Percentiles rank a stretch among this genome's conserved stretches.
Evolutionary conservation across 1,284 basidiomycete species (phyloP).

Genomic region (Cutaneotrichosporon dermatis): DNA sequence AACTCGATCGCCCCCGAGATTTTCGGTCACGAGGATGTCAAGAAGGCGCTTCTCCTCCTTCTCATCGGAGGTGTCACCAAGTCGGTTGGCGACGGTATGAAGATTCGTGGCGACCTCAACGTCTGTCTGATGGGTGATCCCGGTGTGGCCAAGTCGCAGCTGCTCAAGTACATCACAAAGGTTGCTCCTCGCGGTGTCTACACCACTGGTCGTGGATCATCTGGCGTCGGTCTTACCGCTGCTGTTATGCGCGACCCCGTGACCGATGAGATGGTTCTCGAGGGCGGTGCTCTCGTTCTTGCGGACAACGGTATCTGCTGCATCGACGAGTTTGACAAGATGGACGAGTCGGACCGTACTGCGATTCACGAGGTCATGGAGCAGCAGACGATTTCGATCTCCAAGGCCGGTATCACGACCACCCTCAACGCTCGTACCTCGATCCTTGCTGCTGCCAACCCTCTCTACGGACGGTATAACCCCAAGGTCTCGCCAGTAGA

Average conservation of each 20-base stretch:
- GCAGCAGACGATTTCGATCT: slow-evolving; percentile 98
- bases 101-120: slow-evolving; percentile 96
- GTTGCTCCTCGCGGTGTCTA: slow-evolving; percentile 97
- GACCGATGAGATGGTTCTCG: slow-evolving; percentile 98
- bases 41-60: slow-evolving; percentile 90
- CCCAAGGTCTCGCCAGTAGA: slow-evolving; percentile 95
- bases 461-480: slow-evolving; percentile 96
- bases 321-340: slow-evolving; percentile 99
- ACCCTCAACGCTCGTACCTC: slow-evolving; percentile 98
- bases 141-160: slow-evolving; percentile 97
- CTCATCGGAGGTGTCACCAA: slow-evolving; percentile 96
- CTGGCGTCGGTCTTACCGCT: slow-evolving; percentile 95
- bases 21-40: slow-evolving; percentile 96
- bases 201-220: slow-evolving; percentile 96
- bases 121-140: slow-evolving; percentile 99
- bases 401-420: slow-evolving; percentile 98
- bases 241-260: slow-evolving; percentile 99
- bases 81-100: slow-evolving; percentile 93
- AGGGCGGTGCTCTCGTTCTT: slow-evolving; percentile 96
- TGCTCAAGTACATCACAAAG: slow-evolving; percentile 98
- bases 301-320: slow-evolving; percentile 99
- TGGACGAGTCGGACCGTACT: slow-evolving; percentile 96
- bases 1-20: slow-evolving; percentile 90
- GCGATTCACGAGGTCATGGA: slow-evolving; percentile 99
- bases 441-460: slow-evolving; percentile 96